These are phyloP conservation scores for Ascochyta rabiei DNA, from an alignment of 2,329 filamentous ascomycete species.

Conservation along the genomic window DNA sequence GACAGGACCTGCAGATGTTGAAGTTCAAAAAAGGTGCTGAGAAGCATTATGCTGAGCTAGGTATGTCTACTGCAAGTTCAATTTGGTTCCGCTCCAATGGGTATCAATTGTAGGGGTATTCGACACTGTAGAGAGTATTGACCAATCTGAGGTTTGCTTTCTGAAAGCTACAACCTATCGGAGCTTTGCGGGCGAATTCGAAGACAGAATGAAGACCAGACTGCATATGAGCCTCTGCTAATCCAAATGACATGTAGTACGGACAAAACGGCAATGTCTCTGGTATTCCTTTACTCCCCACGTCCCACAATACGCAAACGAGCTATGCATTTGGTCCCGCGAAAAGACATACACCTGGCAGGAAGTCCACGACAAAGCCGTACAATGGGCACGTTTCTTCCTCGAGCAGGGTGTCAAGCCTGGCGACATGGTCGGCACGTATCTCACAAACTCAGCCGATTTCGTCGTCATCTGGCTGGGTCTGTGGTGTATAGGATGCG, in stretches of 20 bases:
- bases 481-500: constrained; percentile 68
- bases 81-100: background rate
- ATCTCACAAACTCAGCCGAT: constrained; percentile 69
- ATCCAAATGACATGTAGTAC: constrained; percentile 34
- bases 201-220: background rate
- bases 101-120: no score
- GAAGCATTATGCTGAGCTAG: constrained; percentile 34
- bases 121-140: no score
- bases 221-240: background rate
- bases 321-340: constrained; percentile 70
- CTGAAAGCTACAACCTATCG: no score
- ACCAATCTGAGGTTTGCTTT: no score
- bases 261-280: constrained; percentile 45
- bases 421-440: constrained; percentile 68
- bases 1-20: constrained; percentile 63
- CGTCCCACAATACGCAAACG: constrained; percentile 46
- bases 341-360: constrained; percentile 52
- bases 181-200: background rate
- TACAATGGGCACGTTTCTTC: constrained; percentile 41
- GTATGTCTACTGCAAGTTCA: constrained; percentile 22
- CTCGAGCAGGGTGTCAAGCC: constrained; percentile 61
- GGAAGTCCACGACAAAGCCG: constrained; percentile 35
- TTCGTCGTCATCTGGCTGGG: constrained; percentile 71
- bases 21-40: constrained; percentile 48
- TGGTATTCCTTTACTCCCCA: constrained; percentile 39